Evolutionary conservation across 2,329 filamentous ascomycete genomes (phyloP).

Genomic region (Bipolaris oryzae): DNA sequence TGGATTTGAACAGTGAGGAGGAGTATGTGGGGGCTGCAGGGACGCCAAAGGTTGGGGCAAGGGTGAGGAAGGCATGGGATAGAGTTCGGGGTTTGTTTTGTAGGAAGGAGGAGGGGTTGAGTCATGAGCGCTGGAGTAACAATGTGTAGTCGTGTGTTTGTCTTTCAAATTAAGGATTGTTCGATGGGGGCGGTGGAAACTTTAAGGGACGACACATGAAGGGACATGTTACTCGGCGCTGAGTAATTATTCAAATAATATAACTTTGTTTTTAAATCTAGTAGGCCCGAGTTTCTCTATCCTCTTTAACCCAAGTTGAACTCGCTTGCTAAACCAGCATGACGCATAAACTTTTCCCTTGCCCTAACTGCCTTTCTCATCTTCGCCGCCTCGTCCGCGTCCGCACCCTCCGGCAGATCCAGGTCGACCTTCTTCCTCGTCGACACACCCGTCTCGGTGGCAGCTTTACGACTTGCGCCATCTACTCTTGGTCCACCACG

Average conservation of each 20-base stretch:
- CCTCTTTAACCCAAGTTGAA: slow-evolving; percentile 67
- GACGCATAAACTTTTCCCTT: slow-evolving; percentile 53
- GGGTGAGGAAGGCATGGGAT: not conserved
- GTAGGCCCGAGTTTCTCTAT: too few relatives aligned
- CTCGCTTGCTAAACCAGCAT: slow-evolving; percentile 65
- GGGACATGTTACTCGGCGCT: too few relatives aligned
- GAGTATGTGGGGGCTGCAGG: not conserved
- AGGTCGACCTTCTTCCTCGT: slow-evolving; percentile 32
- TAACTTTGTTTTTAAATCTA: too few relatives aligned
- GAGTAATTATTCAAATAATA: not conserved
- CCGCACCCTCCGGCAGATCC: slow-evolving; percentile 49
- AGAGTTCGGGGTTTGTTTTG: not conserved
- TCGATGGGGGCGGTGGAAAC: too few relatives aligned
- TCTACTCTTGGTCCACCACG: slow-evolving; percentile 45
- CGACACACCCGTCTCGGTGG: slow-evolving; percentile 15
- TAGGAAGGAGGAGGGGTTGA: not conserved
- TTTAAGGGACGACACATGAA: too few relatives aligned
- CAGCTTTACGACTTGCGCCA: slow-evolving; percentile 47
- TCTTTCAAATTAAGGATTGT: too few relatives aligned
- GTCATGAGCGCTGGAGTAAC: not conserved
- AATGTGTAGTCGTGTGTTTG: not conserved
- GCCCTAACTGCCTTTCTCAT: slow-evolving; percentile 64
- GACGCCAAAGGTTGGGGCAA: not conserved
- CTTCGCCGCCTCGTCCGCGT: slow-evolving; percentile 65
- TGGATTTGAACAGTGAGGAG: not conserved